These are phyloP conservation scores for Quercus tomentella DNA, from an alignment of 331 rosid species.

Conservation along the genomic window DNA sequence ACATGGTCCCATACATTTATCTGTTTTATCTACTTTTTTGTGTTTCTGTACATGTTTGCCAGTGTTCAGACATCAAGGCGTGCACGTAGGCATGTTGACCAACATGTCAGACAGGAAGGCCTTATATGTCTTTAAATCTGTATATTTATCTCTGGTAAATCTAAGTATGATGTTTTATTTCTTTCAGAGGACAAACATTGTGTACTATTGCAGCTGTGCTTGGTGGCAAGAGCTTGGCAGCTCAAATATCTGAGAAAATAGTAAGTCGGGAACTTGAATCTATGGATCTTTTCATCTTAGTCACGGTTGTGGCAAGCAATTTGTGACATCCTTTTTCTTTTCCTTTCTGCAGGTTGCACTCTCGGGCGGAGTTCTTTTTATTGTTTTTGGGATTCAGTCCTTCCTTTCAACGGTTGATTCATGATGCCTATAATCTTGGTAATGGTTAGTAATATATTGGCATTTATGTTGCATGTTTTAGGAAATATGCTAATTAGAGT, in stretches of 20 bases:
- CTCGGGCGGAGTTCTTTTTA: slow-evolving; percentile 85
- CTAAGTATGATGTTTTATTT: slow-evolving; percentile 17
- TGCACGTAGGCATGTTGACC: background rate
- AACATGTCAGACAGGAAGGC: background rate
- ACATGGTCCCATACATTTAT: too few relatives aligned
- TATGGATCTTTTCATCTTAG: background rate
- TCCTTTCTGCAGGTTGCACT: slow-evolving; percentile 63
- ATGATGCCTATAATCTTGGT: slow-evolving; percentile 29
- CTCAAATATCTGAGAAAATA: slow-evolving; percentile 89
- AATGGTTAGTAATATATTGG: slow-evolving; percentile 37
- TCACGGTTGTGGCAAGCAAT: background rate
- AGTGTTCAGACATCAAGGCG: background rate
- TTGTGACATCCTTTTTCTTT: background rate
- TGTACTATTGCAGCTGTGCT: slow-evolving; percentile 90
- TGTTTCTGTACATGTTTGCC: too few relatives aligned
- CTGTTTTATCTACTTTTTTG: too few relatives aligned
- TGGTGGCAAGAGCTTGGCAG: slow-evolving; percentile 97
- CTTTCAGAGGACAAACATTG: slow-evolving; percentile 80
- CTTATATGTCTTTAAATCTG: background rate
- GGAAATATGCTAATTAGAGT: background rate
- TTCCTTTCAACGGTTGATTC: slow-evolving; percentile 66
- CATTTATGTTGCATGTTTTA: background rate
- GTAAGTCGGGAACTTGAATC: slow-evolving; percentile 32
- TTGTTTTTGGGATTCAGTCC: slow-evolving; percentile 89
- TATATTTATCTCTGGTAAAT: background rate